These are phyloP conservation scores for Pisolithus orientalis DNA, from an alignment of 768 basidiomycete species.

Conservation along the genomic window DNA sequence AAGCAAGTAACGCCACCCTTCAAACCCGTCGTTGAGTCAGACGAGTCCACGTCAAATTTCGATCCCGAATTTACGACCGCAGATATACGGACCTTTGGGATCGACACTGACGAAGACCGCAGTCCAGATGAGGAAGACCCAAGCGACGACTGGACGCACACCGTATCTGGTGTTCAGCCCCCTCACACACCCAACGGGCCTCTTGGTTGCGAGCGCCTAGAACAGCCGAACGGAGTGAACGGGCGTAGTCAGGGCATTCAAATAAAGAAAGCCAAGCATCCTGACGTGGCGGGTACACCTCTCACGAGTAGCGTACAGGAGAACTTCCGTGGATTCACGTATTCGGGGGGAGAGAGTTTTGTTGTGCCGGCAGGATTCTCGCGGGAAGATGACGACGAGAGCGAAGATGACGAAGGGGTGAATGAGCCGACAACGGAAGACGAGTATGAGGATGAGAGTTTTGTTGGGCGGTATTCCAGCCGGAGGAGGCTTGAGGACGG, in stretches of 20 bases:
- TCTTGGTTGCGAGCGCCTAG: constrained; percentile 50
- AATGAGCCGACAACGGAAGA: constrained; percentile 61
- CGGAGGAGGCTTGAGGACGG: constrained; percentile 37
- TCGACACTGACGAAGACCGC: constrained; percentile 40
- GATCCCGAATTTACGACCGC: constrained; percentile 96
- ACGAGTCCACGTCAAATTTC: constrained; percentile 97
- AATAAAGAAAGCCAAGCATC: constrained; percentile 44
- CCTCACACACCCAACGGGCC: constrained; percentile 72
- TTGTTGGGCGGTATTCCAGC: constrained; percentile 67
- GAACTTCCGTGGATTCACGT: constrained; percentile 94
- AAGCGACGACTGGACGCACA: constrained; percentile 50
- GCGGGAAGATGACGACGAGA: constrained; percentile 30
- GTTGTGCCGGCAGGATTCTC: constrained; percentile 38
- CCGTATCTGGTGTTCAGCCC: constrained; percentile 26
- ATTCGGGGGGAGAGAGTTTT: constrained; percentile 68
- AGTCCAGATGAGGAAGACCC: constrained; percentile 57
- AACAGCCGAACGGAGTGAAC: constrained; percentile 12
- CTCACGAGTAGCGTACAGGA: constrained; percentile 92
- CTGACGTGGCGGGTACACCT: constrained; percentile 49
- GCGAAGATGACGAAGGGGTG: constrained; percentile 46
- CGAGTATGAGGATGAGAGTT: constrained; percentile 62
- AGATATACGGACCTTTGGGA: constrained; percentile 72
- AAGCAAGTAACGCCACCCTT: constrained; percentile 96
- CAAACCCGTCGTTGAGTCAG: constrained; percentile 95
- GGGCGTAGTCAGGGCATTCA: constrained; percentile 36